Evolutionary conservation across 805 yeast genomes (phyloP).

Genomic region (Candida lessepsii): DNA sequence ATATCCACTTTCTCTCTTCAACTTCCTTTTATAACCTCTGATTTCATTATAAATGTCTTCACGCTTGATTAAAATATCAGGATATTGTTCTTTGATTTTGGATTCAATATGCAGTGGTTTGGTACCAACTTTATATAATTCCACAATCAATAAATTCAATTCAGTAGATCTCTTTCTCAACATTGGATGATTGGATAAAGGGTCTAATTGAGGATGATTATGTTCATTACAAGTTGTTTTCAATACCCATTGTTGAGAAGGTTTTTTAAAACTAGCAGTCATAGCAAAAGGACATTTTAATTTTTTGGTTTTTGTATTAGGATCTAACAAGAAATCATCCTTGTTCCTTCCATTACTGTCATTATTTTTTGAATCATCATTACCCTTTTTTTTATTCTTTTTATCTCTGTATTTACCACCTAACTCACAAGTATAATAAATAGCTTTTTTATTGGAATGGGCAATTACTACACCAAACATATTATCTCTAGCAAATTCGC

Average conservation of each 20-base stretch:
- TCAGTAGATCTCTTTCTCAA: constrained; percentile 52
- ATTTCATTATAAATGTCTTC: constrained; percentile 60
- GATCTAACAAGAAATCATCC: constrained; percentile 33
- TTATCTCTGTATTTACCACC: constrained; percentile 58
- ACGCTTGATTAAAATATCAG: constrained; percentile 53
- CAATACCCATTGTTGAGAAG: constrained; percentile 50
- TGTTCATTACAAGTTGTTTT: constrained; percentile 56
- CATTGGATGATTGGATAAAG: constrained; percentile 56
- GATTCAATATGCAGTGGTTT: constrained; percentile 55
- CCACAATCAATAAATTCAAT: constrained; percentile 50
- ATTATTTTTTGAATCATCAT: constrained; percentile 20
- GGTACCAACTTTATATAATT: constrained; percentile 53
- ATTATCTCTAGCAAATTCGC: constrained; percentile 55
- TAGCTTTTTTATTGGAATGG: constrained; percentile 57
- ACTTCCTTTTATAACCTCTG: constrained; percentile 53
- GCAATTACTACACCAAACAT: constrained; percentile 61
- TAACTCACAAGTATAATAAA: constrained; percentile 57
- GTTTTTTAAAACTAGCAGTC: constrained; percentile 54
- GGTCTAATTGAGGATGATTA: constrained; percentile 58
- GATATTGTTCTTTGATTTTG: constrained; percentile 50
- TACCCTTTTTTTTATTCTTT: constrained; percentile 30
- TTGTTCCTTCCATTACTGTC: constrained; percentile 2
- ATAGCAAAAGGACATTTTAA: constrained; percentile 58
- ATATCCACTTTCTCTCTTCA: constrained; percentile 39
- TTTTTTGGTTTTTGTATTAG: constrained; percentile 48